Conservation (phyloP, 2,329 filamentous ascomycete species). For the Alternaria brassicae region DNA sequence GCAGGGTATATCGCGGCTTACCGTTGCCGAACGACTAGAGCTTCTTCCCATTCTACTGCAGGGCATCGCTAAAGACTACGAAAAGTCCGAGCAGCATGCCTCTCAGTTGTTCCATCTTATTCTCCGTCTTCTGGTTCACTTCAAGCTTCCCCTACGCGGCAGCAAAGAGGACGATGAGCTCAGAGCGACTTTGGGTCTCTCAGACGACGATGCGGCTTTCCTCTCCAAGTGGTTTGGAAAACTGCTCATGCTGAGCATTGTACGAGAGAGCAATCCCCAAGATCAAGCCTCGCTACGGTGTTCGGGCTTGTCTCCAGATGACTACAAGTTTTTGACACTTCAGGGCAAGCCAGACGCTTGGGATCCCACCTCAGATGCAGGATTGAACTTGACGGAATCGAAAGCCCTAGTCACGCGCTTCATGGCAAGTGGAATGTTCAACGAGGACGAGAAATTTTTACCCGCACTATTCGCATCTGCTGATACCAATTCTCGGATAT, state of each 20-base stretch:
- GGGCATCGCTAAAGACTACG: slow-evolving; percentile 68
- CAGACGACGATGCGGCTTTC: slow-evolving; percentile 74
- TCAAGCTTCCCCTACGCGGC: slow-evolving; percentile 76
- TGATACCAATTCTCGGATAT: slow-evolving; percentile 80
- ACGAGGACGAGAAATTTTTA: slow-evolving; percentile 80
- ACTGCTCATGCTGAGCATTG: slow-evolving; percentile 70
- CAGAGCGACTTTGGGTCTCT: slow-evolving; percentile 70
- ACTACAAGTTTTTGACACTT: slow-evolving; percentile 72
- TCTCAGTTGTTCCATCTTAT: slow-evolving; percentile 82
- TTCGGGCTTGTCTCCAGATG: slow-evolving; percentile 69
- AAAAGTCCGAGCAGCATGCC: slow-evolving; percentile 62
- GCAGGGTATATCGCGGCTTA: slow-evolving; percentile 74
- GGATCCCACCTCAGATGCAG: slow-evolving; percentile 65
- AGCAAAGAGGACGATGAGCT: slow-evolving; percentile 78
- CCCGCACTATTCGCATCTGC: slow-evolving; percentile 84
- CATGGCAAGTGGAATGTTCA: slow-evolving; percentile 84
- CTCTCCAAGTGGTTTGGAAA: slow-evolving; percentile 78
- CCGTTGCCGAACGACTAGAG: slow-evolving; percentile 68
- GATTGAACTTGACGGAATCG: slow-evolving; percentile 71
- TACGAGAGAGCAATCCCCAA: slow-evolving; percentile 50
- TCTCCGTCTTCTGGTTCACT: slow-evolving; percentile 74
- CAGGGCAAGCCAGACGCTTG: slow-evolving; percentile 73
- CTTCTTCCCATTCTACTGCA: slow-evolving; percentile 74
- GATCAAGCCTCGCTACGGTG: slow-evolving; percentile 52
- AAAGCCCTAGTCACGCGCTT: slow-evolving; percentile 74